Evolutionary conservation across 2,329 filamentous ascomycete genomes (phyloP).

Genomic region (Diaporthe vexans): DNA sequence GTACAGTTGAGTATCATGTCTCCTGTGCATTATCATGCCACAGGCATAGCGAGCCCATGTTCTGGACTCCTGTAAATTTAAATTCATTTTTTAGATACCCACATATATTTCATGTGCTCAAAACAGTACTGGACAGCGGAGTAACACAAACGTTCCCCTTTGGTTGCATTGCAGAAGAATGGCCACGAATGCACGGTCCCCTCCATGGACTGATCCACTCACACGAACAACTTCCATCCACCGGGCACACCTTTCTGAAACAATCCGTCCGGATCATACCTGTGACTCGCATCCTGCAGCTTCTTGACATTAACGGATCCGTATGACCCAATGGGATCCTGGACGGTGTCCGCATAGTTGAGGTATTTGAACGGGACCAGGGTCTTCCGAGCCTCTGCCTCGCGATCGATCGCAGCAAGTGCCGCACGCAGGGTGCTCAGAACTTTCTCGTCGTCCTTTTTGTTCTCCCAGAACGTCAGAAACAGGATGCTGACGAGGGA

Average conservation of each 20-base stretch:
- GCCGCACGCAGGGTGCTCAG: too few species aligned
- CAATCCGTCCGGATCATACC: slow-evolving; percentile 35
- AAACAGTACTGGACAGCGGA: not conserved
- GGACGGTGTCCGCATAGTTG: slow-evolving; percentile 6
- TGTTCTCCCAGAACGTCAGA: too few species aligned
- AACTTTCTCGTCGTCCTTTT: too few species aligned
- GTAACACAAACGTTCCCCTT: not conserved
- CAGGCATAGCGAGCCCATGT: too few species aligned
- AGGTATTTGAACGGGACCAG: too few species aligned
- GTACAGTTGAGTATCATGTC: not conserved
- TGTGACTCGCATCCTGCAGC: not conserved
- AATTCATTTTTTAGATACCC: not conserved
- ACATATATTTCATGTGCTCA: not conserved
- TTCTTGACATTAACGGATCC: slow-evolving; percentile 5
- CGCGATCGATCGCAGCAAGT: too few species aligned
- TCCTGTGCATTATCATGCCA: not conserved
- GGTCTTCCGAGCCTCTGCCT: too few species aligned
- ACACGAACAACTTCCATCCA: slow-evolving; percentile 34
- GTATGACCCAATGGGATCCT: slow-evolving; percentile 14
- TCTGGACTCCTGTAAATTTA: too few species aligned
- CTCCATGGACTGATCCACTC: not conserved
- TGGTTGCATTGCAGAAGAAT: not conserved
- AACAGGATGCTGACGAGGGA: too few species aligned
- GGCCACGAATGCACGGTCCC: not conserved
- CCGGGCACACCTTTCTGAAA: slow-evolving; percentile 41